These are phyloP conservation scores for Agaricus subrufescens DNA, from an alignment of 768 basidiomycete genomes.

Conservation along the genomic window DNA sequence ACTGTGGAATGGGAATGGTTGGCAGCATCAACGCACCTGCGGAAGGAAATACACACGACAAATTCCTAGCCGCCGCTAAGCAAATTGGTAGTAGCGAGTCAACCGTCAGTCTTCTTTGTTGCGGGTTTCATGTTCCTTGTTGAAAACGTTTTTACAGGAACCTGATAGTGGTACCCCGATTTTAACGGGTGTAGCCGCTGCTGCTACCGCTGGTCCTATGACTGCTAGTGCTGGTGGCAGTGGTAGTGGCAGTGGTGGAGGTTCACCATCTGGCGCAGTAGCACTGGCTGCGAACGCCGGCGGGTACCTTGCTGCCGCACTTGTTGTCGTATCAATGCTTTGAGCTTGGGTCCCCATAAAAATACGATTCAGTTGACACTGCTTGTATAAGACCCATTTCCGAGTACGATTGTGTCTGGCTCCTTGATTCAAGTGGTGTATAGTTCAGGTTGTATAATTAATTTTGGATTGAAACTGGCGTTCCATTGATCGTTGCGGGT, in stretches of 20 bases:
- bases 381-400: too few species aligned
- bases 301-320: background rate
- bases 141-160: background rate
- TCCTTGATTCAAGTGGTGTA: too few species aligned
- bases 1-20: slow-evolving; percentile 53
- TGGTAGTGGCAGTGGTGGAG: background rate
- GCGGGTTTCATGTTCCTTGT: background rate
- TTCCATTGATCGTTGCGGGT: too few species aligned
- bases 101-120: slow-evolving; percentile 3
- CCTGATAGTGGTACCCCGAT: slow-evolving; percentile 14
- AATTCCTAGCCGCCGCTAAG: slow-evolving; percentile 11
- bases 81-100: slow-evolving; percentile 10
- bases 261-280: slow-evolving; percentile 1
- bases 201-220: slow-evolving; percentile 5
- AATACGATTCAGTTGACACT: too few species aligned
- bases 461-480: too few species aligned
- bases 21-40: slow-evolving; percentile 19
- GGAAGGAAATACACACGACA: slow-evolving; percentile 11
- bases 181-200: slow-evolving; percentile 8
- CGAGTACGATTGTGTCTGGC: too few species aligned
- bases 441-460: background rate
- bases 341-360: too few species aligned
- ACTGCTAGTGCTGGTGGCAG: too few species aligned
- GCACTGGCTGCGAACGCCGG: slow-evolving; percentile 6
- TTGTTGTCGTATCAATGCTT: too few species aligned